Evolutionary conservation across 78 protist genomes (phyloP).

Genomic region (Dictyostelium purpureum): DNA sequence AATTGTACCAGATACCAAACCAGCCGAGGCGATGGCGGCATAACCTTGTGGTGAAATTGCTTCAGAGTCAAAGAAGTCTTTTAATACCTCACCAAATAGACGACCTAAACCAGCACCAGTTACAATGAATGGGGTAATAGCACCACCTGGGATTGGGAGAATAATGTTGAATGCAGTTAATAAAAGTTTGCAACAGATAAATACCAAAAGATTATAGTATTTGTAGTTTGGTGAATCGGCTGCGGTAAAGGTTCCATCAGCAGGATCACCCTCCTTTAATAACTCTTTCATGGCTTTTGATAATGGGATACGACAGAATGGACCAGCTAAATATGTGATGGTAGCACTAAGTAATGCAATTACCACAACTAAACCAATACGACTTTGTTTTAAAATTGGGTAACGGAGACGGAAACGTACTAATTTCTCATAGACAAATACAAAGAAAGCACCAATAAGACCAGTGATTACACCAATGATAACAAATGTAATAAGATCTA

Average conservation of each 20-base stretch:
- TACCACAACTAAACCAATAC: conserved; percentile 30
- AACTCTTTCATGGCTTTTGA: conserved; percentile 50
- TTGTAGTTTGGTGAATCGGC: not conserved
- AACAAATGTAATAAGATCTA: conserved; percentile 55
- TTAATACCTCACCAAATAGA: conserved; percentile 74
- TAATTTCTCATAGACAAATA: conserved; percentile 60
- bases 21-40: conserved; percentile 90
- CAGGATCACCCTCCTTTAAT: conserved; percentile 8
- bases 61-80: not conserved
- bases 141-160: conserved; percentile 87
- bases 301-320: conserved; percentile 26
- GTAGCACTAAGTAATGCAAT: conserved; percentile 2
- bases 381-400: conserved; percentile 11
- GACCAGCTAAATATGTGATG: conserved; percentile 34
- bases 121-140: conserved; percentile 84
- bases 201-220: conserved; percentile 35
- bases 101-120: conserved; percentile 89
- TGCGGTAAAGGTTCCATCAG: conserved; percentile 11
- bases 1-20: conserved; percentile 87
- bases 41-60: conserved; percentile 73
- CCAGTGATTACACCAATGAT: conserved; percentile 83
- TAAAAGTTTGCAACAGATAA: conserved; percentile 44
- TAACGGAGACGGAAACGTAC: conserved; percentile 63
- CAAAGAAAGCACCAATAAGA: conserved; percentile 81
- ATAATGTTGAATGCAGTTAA: conserved; percentile 73